These are phyloP conservation scores for Microstegium vimineum DNA, from an alignment of 176 grass and related monocot species.

Conservation along the genomic window DNA sequence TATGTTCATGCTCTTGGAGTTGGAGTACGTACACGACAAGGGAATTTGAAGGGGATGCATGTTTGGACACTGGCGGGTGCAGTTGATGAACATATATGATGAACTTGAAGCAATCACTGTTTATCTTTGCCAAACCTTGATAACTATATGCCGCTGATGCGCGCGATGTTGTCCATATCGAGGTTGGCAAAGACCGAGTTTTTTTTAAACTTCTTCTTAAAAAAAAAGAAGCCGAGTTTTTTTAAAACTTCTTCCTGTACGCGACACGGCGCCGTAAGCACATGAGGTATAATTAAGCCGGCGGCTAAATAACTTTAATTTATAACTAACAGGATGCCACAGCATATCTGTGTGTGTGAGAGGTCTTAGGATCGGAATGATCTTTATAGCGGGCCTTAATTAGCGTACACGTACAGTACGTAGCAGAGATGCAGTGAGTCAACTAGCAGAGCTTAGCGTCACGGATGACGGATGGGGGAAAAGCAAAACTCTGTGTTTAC, in stretches of 20 bases:
- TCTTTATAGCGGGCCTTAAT: neutral
- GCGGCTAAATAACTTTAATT: neutral
- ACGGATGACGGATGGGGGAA: neutral
- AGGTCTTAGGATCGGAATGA: neutral
- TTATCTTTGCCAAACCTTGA: neutral
- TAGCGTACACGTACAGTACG: neutral
- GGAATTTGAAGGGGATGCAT: neutral
- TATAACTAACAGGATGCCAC: neutral
- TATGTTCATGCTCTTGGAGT: neutral
- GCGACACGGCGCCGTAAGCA: conserved; percentile 10
- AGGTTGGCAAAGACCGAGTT: neutral
- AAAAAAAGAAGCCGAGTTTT: no score
- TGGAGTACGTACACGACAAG: neutral
- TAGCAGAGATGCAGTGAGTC: neutral
- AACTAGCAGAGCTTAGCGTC: neutral
- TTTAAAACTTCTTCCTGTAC: neutral
- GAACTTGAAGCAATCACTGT: neutral
- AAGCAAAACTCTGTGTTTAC: neutral
- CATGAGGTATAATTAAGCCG: neutral
- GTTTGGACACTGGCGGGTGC: no score
- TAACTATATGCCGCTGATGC: neutral
- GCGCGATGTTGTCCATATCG: neutral
- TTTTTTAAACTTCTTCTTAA: no score
- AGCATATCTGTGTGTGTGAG: neutral
- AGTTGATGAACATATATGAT: neutral